phyloP scores from a whole-genome alignment of 2,329 filamentous ascomycete genomes.

The Diplodia seriata region DNA sequence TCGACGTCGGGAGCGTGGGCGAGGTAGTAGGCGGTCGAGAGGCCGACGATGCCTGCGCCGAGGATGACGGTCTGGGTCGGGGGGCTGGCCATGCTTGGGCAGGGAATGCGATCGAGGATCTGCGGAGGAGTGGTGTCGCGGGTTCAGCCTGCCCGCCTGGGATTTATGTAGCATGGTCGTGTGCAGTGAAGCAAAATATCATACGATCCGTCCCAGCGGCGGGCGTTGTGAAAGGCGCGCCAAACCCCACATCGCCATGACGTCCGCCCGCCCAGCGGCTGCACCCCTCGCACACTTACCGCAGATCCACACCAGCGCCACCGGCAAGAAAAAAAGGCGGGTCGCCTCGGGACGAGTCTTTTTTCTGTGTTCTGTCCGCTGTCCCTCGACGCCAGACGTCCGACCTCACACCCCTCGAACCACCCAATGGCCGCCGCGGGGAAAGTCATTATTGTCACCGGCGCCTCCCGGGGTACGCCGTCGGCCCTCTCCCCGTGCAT shows the following conservation, averaged over 20 bases:
- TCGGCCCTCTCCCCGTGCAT: constrained; percentile 11
- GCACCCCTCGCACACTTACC: constrained; percentile 18
- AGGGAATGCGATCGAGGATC: neutral
- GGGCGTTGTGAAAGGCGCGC: constrained; percentile 29
- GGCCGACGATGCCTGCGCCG: constrained; percentile 55
- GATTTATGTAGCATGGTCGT: constrained; percentile 30
- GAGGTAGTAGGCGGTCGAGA: constrained; percentile 68
- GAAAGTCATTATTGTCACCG: constrained; percentile 64
- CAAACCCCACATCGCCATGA: constrained; percentile 33
- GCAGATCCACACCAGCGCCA: constrained; percentile 23
- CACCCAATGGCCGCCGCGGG: constrained; percentile 65
- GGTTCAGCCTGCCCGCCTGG: constrained; percentile 5
- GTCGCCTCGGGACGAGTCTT: constrained; percentile 14
- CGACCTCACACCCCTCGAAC: constrained; percentile 46
- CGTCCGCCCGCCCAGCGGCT: constrained; percentile 19
- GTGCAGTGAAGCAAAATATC: constrained; percentile 24
- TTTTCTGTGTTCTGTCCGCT: constrained; percentile 36
- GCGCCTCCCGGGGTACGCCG: constrained; percentile 65
- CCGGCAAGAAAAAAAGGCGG: constrained; percentile 10
- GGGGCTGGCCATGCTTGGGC: constrained; percentile 8
- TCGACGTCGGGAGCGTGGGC: constrained; percentile 51
- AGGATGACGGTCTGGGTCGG: constrained; percentile 47
- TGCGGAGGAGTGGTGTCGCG: constrained; percentile 7
- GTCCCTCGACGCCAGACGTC: constrained; percentile 43
- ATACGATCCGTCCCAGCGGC: constrained; percentile 31